Base-by-base conservation (phyloP, 495 filamentous ascomycete species). In the Rhypophila decipiens region DNA sequence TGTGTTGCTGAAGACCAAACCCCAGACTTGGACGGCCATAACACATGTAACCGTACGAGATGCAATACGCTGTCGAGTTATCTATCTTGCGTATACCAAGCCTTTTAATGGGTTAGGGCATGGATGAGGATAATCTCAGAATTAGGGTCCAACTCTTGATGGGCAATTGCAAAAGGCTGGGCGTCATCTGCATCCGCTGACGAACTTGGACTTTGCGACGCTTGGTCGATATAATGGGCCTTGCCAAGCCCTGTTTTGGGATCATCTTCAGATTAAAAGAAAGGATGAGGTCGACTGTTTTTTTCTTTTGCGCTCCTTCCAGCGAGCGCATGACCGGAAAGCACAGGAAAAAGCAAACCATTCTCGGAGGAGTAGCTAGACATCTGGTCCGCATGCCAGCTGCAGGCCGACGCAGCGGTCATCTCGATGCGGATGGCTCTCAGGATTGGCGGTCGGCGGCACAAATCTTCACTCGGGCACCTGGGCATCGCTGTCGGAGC, bases 161-260 rank as follows among this genome's bases (percentile, higher is more conserved):
- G 9, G 5, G 18, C 24, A 33, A 37, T 24, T 13, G 23, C 19
- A 9, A 29, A 23, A 29, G 41, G 7, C 34, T 18, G 22, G 36
- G 42, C 42, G 21, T 24, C 42, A 17, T 51, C 21, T 45, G 13
- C 23, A 35, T 37, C 38, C 8, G 43, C 36, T 36, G 39, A 22
- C 27, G 15, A 40, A 20, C 2, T 36, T 36, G 22, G 18, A 40
- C 21, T 46, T 23, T 37, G 31, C n/a, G 51, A 41, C 55, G 58
- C 52, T 50, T 56, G 60, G 60, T 52, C 58, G 44, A 42, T 21
- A 53, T 20, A 54, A 61, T 42, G 46, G 60, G 60, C 52, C 60
- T 50, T 45, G 23, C 22, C n/a, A 24, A 44, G 34, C 13, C 21
- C 17, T 15, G 1, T 35, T 35, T 15, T 35, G 12, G 17, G 2